Conservation (phyloP, 352 stramenopile genomes). For the Pythium vanterpoolii region DNA sequence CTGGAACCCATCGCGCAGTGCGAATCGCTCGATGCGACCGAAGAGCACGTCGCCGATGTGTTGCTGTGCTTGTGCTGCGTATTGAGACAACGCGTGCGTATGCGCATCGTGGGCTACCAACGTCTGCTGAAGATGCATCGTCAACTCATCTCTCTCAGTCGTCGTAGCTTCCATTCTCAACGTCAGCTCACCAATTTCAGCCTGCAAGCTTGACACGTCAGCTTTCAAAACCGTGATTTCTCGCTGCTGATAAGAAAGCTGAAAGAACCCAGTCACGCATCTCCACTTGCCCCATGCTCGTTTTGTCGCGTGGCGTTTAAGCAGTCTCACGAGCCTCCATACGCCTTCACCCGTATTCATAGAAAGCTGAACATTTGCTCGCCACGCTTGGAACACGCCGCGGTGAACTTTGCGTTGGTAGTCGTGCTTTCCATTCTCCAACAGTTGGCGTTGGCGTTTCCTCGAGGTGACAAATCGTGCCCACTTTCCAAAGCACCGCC, state of each 20-base stretch:
- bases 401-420: not conserved
- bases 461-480: not conserved
- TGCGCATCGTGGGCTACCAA: not conserved
- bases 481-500: conserved; percentile 17
- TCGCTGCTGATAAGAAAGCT: not conserved
- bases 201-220: not conserved
- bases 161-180: not conserved
- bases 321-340: not conserved
- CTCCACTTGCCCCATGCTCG: conserved; percentile 5
- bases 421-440: not conserved
- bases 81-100: not conserved
- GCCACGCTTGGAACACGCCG: not conserved
- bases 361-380: not conserved
- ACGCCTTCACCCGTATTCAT: not conserved
- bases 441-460: not conserved
- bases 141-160: not conserved
- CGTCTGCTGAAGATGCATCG: not conserved
- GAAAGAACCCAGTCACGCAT: not conserved
- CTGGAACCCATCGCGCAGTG: not conserved
- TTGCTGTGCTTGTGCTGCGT: not conserved
- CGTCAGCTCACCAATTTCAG: not conserved
- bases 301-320: not conserved
- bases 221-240: not conserved
- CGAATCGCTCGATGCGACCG: not conserved
- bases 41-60: conserved; percentile 1